phyloP scores from a whole-genome alignment of 1,139 yeast species.

The Entelexis sorbosivorans region DNA sequence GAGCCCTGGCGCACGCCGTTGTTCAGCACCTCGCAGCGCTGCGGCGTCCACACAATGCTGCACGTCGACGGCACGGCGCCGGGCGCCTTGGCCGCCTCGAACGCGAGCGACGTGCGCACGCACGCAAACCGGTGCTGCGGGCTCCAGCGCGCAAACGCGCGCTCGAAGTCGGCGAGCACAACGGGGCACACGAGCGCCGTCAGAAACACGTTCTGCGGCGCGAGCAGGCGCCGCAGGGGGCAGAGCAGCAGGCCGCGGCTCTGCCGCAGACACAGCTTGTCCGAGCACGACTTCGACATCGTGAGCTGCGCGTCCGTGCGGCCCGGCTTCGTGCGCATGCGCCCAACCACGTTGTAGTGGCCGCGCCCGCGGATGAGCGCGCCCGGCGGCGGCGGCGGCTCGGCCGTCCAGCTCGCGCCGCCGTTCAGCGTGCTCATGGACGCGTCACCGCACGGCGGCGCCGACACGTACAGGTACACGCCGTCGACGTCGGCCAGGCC shows the following conservation, averaged over 20 bases:
- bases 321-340: constrained; percentile 86
- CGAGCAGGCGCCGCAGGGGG: constrained; percentile 35
- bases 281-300: constrained; percentile 77
- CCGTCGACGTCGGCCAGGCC: constrained; percentile 23
- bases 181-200: constrained; percentile 46
- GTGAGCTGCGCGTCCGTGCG: constrained; percentile 61
- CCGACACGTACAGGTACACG: constrained; percentile 54
- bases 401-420: constrained; percentile 20
- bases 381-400: constrained; percentile 21
- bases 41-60: constrained; percentile 22
- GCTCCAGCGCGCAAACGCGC: constrained; percentile 32
- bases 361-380: constrained; percentile 52
- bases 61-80: constrained; percentile 16
- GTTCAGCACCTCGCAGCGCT: constrained; percentile 20
- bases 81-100: constrained; percentile 8
- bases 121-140: constrained; percentile 13
- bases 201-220: constrained; percentile 38
- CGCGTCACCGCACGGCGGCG: constrained; percentile 89
- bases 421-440: constrained; percentile 42
- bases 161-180: constrained; percentile 35
- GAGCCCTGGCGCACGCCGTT: constrained; percentile 24
- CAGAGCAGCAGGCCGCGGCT: constrained; percentile 48
- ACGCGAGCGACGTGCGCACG: constrained; percentile 8
- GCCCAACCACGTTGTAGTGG: constrained; percentile 46
- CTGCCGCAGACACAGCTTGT: constrained; percentile 61